A percentile compares a stretch with the other conserved stretches of the same genome.
phyloP scores from a whole-genome alignment of 2,329 filamentous ascomycete species.

The Fusarium burgessii region DNA sequence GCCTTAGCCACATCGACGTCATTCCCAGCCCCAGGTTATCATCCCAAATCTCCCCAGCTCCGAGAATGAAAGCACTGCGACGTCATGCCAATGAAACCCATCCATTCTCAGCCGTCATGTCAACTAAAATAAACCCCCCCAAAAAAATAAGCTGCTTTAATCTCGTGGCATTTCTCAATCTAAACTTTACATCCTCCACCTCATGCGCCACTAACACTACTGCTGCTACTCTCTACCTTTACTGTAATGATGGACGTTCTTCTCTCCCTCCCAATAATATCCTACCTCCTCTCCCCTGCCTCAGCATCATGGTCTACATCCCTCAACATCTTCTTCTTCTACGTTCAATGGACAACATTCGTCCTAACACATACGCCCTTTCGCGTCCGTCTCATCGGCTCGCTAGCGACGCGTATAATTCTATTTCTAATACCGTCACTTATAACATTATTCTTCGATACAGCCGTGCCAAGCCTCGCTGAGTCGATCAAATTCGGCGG shows the following conservation, averaged over 20 bases:
- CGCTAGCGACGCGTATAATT: conserved; percentile 72
- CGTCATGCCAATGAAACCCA: conserved; percentile 27
- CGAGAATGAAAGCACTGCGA: conserved; percentile 21
- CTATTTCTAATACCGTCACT: conserved; percentile 81
- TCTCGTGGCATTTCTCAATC: not conserved
- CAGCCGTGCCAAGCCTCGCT: conserved; percentile 75
- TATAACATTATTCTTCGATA: conserved; percentile 79
- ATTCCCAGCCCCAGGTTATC: not conserved
- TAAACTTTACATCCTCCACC: not conserved
- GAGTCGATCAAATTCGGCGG: conserved; percentile 77
- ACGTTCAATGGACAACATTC: conserved; percentile 88
- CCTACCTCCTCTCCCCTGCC: conserved; percentile 72
- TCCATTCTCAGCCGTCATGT: not conserved
- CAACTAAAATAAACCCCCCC: not conserved
- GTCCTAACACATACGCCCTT: conserved; percentile 81
- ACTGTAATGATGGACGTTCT: conserved; percentile 69
- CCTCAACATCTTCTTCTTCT: conserved; percentile 88
- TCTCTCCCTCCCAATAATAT: conserved; percentile 78
- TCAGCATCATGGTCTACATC: conserved; percentile 80
- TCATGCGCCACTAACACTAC: conserved; percentile 22
- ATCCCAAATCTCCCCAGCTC: conserved; percentile 3
- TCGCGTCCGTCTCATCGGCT: conserved; percentile 79
- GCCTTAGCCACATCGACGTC: conserved; percentile 36
- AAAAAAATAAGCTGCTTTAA: not conserved
- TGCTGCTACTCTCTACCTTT: not conserved